A percentile compares a stretch with the other conserved stretches of the same genome.
Evolutionary conservation across 345 rosid genomes (phyloP).

Genomic region (Fremontodendron californicum): DNA sequence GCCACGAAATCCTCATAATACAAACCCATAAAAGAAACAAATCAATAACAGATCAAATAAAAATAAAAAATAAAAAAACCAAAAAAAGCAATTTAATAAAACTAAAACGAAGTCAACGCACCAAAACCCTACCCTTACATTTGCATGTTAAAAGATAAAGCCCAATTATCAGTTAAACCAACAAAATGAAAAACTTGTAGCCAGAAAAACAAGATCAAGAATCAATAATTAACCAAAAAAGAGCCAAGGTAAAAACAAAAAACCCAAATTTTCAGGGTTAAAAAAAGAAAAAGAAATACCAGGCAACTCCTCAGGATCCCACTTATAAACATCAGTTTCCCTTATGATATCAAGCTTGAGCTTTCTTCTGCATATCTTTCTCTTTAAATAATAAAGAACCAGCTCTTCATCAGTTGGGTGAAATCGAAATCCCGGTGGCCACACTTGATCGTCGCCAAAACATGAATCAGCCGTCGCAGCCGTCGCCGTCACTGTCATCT

Average conservation of each 20-base stretch:
- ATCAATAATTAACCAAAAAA: neutral
- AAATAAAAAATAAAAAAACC: no score
- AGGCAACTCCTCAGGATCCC: slow-evolving; percentile 89
- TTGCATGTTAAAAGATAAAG: neutral
- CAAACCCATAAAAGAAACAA: neutral
- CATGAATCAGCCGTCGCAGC: slow-evolving; percentile 10
- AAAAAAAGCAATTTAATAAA: no score
- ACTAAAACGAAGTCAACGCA: neutral
- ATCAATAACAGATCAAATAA: no score
- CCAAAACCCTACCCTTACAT: neutral
- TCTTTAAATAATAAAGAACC: slow-evolving; percentile 65
- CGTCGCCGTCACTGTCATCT: neutral
- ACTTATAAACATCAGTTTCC: slow-evolving; percentile 83
- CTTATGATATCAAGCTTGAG: slow-evolving; percentile 54
- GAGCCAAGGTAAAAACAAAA: neutral
- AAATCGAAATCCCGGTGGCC: slow-evolving; percentile 93
- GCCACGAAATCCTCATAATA: no score
- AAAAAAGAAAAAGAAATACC: slow-evolving; percentile 31
- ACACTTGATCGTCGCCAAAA: slow-evolving; percentile 27
- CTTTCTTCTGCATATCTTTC: slow-evolving; percentile 59
- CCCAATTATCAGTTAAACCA: neutral
- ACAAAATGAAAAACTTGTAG: neutral
- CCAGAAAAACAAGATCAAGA: neutral
- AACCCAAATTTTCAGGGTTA: neutral
- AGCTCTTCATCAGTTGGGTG: slow-evolving; percentile 95